A percentile compares a stretch with the other conserved stretches of the same genome.
These are phyloP conservation scores for Tinospora cordifolia DNA, from an alignment of 164 flowering plant genomes.

Conservation along the genomic window DNA sequence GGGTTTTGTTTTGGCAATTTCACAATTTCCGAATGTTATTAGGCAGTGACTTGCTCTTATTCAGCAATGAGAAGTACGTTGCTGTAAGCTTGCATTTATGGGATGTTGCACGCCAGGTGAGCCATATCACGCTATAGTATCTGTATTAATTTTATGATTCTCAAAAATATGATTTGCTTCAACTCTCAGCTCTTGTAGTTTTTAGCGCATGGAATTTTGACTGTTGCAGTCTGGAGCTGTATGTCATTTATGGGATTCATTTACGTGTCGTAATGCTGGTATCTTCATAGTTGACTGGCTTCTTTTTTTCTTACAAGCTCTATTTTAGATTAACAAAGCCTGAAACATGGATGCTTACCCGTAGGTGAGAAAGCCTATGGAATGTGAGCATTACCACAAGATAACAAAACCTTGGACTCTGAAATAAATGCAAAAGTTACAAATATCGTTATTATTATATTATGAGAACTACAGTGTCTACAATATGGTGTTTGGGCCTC, in stretches of 20 bases:
- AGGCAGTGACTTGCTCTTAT: conserved; percentile 90
- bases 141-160: background rate
- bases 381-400: no score
- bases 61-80: conserved; percentile 89
- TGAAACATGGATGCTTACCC: no score
- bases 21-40: conserved; percentile 93
- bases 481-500: no score
- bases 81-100: conserved; percentile 96
- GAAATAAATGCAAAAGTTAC: no score
- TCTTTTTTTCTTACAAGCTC: no score
- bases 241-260: background rate
- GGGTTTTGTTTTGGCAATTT: conserved; percentile 90
- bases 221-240: background rate
- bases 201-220: background rate
- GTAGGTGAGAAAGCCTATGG: no score
- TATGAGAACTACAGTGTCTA: no score
- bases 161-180: background rate
- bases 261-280: no score
- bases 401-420: no score
- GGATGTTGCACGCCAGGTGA: conserved; percentile 73
- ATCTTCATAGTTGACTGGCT: no score
- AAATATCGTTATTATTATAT: no score
- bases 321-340: no score
- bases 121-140: background rate
- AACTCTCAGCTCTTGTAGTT: background rate